A percentile compares a stretch with the other conserved stretches of the same genome.
These are phyloP conservation scores for Xylariales sp. DNA, from an alignment of 2,329 filamentous ascomycete genomes.

Conservation along the genomic window DNA sequence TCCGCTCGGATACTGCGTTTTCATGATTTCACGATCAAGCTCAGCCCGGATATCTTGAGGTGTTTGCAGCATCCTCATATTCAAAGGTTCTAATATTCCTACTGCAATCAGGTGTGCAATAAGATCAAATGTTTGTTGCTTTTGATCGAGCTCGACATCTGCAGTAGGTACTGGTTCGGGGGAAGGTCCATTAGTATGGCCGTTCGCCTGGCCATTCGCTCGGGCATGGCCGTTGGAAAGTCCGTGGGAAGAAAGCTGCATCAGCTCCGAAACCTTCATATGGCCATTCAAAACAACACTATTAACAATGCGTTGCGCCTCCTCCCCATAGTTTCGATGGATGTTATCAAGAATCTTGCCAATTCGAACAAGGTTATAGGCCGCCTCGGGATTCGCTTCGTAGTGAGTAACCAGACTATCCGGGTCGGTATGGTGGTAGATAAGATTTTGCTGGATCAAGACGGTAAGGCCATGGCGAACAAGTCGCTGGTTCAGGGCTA, in stretches of 20 bases:
- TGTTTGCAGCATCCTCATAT: slow-evolving; percentile 51
- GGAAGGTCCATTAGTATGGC: slow-evolving; percentile 31
- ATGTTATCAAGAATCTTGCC: slow-evolving; percentile 78
- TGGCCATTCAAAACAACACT: slow-evolving; percentile 75
- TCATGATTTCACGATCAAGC: slow-evolving; percentile 59
- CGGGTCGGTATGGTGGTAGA: slow-evolving; percentile 66
- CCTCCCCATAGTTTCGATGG: slow-evolving; percentile 67
- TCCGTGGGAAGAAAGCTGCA: slow-evolving; percentile 39
- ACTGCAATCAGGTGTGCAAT: slow-evolving; percentile 54
- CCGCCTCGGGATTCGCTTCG: slow-evolving; percentile 74
- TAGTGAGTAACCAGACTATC: slow-evolving; percentile 68
- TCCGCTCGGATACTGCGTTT: slow-evolving; percentile 47
- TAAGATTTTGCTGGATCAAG: slow-evolving; percentile 82
- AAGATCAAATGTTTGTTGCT: slow-evolving; percentile 43
- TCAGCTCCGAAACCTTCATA: slow-evolving; percentile 65
- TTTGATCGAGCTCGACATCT: slow-evolving; percentile 13
- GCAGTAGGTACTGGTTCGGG: slow-evolving; percentile 17
- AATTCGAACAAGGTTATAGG: slow-evolving; percentile 76
- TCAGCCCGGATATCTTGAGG: slow-evolving; percentile 57
- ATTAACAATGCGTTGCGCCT: slow-evolving; percentile 70
- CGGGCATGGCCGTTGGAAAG: slow-evolving; percentile 20
- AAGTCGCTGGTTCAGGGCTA: slow-evolving; percentile 68
- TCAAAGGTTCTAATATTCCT: slow-evolving; percentile 65
- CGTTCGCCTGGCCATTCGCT: slow-evolving; percentile 30
- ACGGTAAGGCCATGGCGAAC: slow-evolving; percentile 78